phyloP scores from a whole-genome alignment of 306 rosid genomes.

The Corylus americana region DNA sequence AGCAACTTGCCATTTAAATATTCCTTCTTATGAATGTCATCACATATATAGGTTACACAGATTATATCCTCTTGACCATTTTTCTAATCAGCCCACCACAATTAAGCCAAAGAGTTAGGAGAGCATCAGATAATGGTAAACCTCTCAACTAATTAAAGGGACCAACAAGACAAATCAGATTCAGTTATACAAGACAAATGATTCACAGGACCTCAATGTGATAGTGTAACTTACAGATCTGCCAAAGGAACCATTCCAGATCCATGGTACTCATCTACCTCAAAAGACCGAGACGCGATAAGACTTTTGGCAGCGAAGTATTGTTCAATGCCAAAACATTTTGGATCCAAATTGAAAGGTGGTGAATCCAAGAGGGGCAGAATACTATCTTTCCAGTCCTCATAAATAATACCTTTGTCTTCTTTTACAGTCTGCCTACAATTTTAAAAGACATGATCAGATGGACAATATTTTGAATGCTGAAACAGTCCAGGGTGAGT shows the following conservation, averaged over 20 bases:
- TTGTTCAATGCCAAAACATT: constrained; percentile 51
- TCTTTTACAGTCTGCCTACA: constrained; percentile 75
- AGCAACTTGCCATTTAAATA: too few species aligned
- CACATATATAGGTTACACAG: too few species aligned
- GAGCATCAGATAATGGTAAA: neutral
- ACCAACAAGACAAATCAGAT: neutral
- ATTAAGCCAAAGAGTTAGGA: neutral
- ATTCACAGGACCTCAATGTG: neutral
- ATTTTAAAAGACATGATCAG: constrained; percentile 39
- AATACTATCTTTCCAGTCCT: constrained; percentile 82
- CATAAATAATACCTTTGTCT: constrained; percentile 60
- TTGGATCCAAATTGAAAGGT: constrained; percentile 40
- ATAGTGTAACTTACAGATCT: constrained; percentile 66
- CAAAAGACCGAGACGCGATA: constrained; percentile 69
- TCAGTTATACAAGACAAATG: neutral
- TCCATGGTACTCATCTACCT: constrained; percentile 79
- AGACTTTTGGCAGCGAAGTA: constrained; percentile 77
- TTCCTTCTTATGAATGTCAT: too few species aligned
- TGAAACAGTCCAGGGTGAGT: neutral
- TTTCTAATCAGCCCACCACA: too few species aligned
- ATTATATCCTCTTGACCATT: too few species aligned
- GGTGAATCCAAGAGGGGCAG: constrained; percentile 56
- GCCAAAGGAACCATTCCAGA: constrained; percentile 95
- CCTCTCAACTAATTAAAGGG: neutral
- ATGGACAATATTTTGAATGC: neutral